Base-by-base conservation (phyloP, 306 rosid species). In the Vigna mungo region DNA sequence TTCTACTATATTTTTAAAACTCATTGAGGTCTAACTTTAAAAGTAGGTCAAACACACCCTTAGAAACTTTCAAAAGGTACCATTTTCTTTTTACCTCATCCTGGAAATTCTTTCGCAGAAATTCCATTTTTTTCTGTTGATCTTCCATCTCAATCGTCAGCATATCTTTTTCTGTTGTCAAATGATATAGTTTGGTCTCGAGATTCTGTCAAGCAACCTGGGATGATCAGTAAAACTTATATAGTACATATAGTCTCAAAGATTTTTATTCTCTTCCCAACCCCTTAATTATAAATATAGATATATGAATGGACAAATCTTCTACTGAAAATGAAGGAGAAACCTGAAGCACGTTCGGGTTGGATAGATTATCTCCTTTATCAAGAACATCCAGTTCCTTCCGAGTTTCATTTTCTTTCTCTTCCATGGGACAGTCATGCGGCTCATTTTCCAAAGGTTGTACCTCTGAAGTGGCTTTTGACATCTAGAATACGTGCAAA, bases 121-220 rank as follows among this genome's bases (percentile, higher is more conserved):
- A 49, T 65, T 87, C 92, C 70, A 81, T 61, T 88, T 87, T 90
- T 71, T 76, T 85, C 60, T 85, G 87, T 76, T 80, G 86, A 75
- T 88, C 87, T 79, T 88, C 89, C 51, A 88, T 72, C 82, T 86
- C 78, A 62, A 72, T 72, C 71, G 43, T 55, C 76, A 90, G 73
- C 30, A 66, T 79, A 76, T 93, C 92, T 87, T 87, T 86, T 84
- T 88, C 98, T 69, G 75, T 76, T 23, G 84, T 69, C 82, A 86
- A 78, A 77, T 56, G 39, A 14, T 37, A 76, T 62, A 88, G 88
- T 78, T 87, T 72, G 49, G 78, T 74, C 75, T 84, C 56, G 49
- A 91, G 86, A 80, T 80, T 81, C 95, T 89, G 90, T 63, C 59
- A 77, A 39, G 52, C 37, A 77, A 59, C 49, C 60, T 56, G 23